Evolutionary conservation across 768 basidiomycete species (phyloP), one percentile per base, ranked within the genome.

Genomic region (Pholiota conissans): DNA sequence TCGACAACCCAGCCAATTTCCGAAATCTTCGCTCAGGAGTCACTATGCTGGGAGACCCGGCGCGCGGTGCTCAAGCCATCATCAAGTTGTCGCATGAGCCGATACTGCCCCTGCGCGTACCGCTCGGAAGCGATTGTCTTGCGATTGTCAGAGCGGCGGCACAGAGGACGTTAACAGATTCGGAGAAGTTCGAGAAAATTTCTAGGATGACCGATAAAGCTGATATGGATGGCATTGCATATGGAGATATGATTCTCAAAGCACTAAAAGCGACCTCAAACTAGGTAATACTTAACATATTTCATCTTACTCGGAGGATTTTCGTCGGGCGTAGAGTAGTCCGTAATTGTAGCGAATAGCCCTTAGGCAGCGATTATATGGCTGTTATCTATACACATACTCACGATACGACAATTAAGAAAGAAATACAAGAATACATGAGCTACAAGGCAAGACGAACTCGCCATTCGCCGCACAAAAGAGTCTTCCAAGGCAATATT

Each of bases 61-160:
- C 42, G 8, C 59, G 56, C 32, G 61, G 45, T 18, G 61, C 61
- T 0, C 56, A 57, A 20, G 61, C 61, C 30, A 49, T 62, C 3
- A 37, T 62, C 7, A 39, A 54, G 18, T 48, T 62, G 8, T 59
- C 61, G 16, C 39, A 55, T 10, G 55, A 59, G 29, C 26, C 45
- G 5, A 47, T 51, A 22, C 56, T 60, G 16, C 61, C 61, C 18
- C 30, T 62, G 49, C 39, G 61, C 11, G 32, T 62, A 10, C 51
- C 47, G n/a, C 34, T 63, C 1, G 62, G 62, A 11, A 63, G 59
- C 49, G 62, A 63, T 30, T 51, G 35, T 6, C 40, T 57, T 8
- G 59, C 62, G 11, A 57, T 60, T 13, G 56, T 60, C 27, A 53
- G 52, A 20, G 42, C 58, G 14, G 55, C 54, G 34, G 59, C 59